Evolutionary conservation across 2,329 filamentous ascomycete species (phyloP).

Genomic region (Huntiella abstrusa): DNA sequence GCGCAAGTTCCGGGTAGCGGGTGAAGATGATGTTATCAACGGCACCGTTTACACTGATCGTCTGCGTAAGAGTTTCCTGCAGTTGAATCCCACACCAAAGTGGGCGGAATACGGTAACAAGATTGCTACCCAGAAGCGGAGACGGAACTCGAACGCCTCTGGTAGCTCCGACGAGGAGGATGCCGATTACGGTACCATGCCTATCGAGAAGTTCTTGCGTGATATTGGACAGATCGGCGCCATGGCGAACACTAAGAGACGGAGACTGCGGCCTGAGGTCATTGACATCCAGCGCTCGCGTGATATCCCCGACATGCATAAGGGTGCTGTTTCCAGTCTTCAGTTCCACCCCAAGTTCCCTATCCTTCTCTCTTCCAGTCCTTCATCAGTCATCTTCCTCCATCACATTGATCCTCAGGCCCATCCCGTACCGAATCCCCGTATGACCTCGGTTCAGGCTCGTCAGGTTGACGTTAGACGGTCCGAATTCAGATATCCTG

Average conservation of each 20-base stretch:
- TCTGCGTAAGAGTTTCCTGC: conserved; percentile 57
- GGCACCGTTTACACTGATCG: conserved; percentile 72
- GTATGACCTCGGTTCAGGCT: conserved; percentile 77
- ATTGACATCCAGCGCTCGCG: conserved; percentile 79
- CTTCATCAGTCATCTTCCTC: conserved; percentile 66
- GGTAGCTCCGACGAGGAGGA: conserved; percentile 27
- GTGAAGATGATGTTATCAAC: conserved; percentile 68
- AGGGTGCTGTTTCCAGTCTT: conserved; percentile 62
- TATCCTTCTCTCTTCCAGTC: conserved; percentile 75
- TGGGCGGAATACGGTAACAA: conserved; percentile 37
- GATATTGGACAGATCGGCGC: conserved; percentile 49
- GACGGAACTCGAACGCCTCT: conserved; percentile 28
- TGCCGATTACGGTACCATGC: conserved; percentile 44
- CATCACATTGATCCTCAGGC: conserved; percentile 71
- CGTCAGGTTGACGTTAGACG: conserved; percentile 67
- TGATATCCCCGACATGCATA: conserved; percentile 64
- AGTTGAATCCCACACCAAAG: conserved; percentile 38
- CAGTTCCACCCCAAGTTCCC: conserved; percentile 81
- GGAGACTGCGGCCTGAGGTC: conserved; percentile 67
- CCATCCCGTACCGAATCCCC: conserved; percentile 63
- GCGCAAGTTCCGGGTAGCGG: conserved; percentile 64
- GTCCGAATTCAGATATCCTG: conserved; percentile 57
- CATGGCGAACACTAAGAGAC: conserved; percentile 33
- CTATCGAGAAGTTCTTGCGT: conserved; percentile 63
- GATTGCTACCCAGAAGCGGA: conserved; percentile 31